These are phyloP conservation scores for Aureobasidium vineae DNA, from an alignment of 2,329 filamentous ascomycete genomes.

Conservation along the genomic window DNA sequence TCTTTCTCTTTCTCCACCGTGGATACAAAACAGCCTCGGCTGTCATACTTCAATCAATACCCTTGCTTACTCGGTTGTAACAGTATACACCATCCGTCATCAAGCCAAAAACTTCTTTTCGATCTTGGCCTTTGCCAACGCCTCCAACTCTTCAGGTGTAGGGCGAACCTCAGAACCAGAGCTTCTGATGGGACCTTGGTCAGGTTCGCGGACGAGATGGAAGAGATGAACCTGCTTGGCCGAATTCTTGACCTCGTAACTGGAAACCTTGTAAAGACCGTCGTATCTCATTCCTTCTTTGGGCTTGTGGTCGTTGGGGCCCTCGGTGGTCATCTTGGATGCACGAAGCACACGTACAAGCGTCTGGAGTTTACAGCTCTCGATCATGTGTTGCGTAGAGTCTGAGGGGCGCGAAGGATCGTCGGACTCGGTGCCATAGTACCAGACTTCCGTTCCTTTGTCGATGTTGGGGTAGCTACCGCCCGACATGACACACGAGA, in stretches of 20 bases:
- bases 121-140: constrained; percentile 6
- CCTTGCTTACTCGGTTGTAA: not conserved
- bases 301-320: constrained; percentile 46
- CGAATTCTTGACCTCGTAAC: constrained; percentile 42
- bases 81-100: not conserved
- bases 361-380: constrained; percentile 38
- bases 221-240: constrained; percentile 50
- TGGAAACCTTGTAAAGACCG: constrained; percentile 53
- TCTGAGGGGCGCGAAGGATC: constrained; percentile 37
- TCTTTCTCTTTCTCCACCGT: not conserved
- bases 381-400: constrained; percentile 47
- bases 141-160: constrained; percentile 37
- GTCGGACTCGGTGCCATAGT: constrained; percentile 51
- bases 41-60: not conserved
- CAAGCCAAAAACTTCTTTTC: constrained; percentile 26
- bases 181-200: constrained; percentile 51
- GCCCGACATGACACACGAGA: constrained; percentile 55
- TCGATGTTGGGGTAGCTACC: constrained; percentile 52
- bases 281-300: constrained; percentile 56
- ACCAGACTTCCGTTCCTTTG: constrained; percentile 50
- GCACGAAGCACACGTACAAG: constrained; percentile 55
- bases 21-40: not conserved
- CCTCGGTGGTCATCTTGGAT: constrained; percentile 37
- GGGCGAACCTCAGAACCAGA: constrained; percentile 44
- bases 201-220: constrained; percentile 44